Evolutionary conservation across 768 basidiomycete species (phyloP).

Genomic region (Hemileccinum impolitum): DNA sequence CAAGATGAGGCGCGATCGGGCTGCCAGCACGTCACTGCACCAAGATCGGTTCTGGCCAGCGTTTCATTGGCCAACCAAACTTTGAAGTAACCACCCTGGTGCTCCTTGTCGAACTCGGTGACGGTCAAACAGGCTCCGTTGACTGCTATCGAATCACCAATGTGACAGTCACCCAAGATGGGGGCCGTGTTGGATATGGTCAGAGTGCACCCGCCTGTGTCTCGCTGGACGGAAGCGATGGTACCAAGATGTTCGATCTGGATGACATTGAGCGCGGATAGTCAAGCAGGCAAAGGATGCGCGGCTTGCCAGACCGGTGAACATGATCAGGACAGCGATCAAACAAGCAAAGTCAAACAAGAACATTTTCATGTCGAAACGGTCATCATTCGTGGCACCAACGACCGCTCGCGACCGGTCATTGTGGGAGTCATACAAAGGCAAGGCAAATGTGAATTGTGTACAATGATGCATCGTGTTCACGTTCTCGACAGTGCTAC

Average conservation of each 20-base stretch:
- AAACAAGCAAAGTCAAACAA: neutral
- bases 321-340: conserved; percentile 52
- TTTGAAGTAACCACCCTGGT: conserved; percentile 77
- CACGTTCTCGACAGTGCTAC: conserved; percentile 40
- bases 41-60: conserved; percentile 83
- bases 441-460: conserved; percentile 33
- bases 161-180: conserved; percentile 83
- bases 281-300: neutral
- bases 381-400: conserved; percentile 15
- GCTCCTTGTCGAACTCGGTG: conserved; percentile 66
- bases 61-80: conserved; percentile 98
- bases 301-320: conserved; percentile 70
- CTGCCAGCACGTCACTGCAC: conserved; percentile 36
- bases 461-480: conserved; percentile 9
- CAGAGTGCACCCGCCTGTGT: conserved; percentile 77
- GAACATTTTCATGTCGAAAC: neutral
- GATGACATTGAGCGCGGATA: conserved; percentile 5
- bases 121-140: conserved; percentile 91
- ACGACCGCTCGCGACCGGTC: conserved; percentile 17
- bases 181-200: conserved; percentile 66
- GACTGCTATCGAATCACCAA: conserved; percentile 93
- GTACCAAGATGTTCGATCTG: conserved; percentile 90
- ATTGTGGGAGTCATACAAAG: conserved; percentile 46
- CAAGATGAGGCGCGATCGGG: neutral
- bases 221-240: conserved; percentile 59